Base-by-base conservation (phyloP, 2,329 filamentous ascomycete genomes). In the Diaporthe caulivora region DNA sequence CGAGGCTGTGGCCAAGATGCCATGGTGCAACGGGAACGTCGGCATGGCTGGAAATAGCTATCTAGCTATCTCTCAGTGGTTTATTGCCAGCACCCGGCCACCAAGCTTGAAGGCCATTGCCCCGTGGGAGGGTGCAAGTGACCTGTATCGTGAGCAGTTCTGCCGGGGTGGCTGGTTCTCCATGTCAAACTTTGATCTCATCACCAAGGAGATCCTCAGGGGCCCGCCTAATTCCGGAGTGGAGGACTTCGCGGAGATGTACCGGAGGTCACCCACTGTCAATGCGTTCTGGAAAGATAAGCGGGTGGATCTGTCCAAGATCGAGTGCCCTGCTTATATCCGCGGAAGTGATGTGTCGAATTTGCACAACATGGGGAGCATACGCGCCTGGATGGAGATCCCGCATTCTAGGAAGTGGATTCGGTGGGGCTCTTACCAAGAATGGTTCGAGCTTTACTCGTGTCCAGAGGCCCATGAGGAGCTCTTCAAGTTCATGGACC, bases 121-220 rank as follows among this genome's bases (percentile, higher is more conserved):
- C 17, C 74, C 87, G 80, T 57, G 85, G 85, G 86, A 88, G 76
- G 86, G 84, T 15, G 83, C 79, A 51, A 82, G 81, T 0, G 86
- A 88, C 74, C 76, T 87, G 4, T 88, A 85, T 74, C 82, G 85
- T 2, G 86, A 88, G 75, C 82, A 84, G 34, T 84, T 86, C 74
- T 81, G 80, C 47, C 81, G 86, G 7, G 86, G 86, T 18, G 85
- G 85, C 1, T 79, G 78, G 75, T 80, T 80, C 72, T 80, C 78
- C 37, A 83, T 83, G 79, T 83, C 79, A 70, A 83, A 83, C 70
- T 86, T 85, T 70, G 83, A 85, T 65, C 79, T 85, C 21, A 84
- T 85, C 69, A 80, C 81, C 17, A 80, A 82, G 18, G 79, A 80
- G 68, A 83, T 84, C 58, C 77, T 85, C 29, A 81, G 81, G 42